Base-by-base conservation (phyloP, 495 filamentous ascomycete genomes). In the Xanthoparmelia taractica region DNA sequence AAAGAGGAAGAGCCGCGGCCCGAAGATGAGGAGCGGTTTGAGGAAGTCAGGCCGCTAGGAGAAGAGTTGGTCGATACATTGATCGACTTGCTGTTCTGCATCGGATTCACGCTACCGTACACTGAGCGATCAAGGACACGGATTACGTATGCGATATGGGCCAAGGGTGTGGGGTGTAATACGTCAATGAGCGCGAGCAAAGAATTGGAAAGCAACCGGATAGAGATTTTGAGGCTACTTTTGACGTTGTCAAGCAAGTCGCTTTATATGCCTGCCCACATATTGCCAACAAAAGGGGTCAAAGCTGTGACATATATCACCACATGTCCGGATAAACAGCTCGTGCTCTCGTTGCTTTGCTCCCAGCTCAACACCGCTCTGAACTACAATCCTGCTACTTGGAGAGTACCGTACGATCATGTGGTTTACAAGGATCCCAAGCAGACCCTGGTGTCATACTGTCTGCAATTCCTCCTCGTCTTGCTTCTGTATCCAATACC, bases 321-420 rank as follows among this genome's bases (percentile, higher is more conserved):
- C 47, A 93, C 89, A 23, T 90, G 86, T 70, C 80, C 88, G 12
- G 92, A 97, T 72, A 96, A 96, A 78, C 91, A 96, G 77, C 79
- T 91, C 25, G 91, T 97, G 11, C 78, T 97, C 41, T 96, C 91
- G 3, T 74, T 91, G 4, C 78, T 99, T 15, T 97, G 93, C 75
- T 99, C 95, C 8, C 76, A 97, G 11, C 75, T 99, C 47, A 99
- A 99, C 69, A 97, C 95, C n/a, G 92, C 91, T 0, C 82, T 99
- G 67, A 97, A 96, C 71, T 99, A 96, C 75, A 97, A 97, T 69
- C 92, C 93, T 13, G 91, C 92, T 4, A 88, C 84, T 29, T 99
- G 94, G 94, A 84, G 89, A 27, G 90, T 97, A 25, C 93, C 94
- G 33, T 96, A 96, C 70, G 93, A 97, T 74, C 89, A 95, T 68